Base-by-base conservation (phyloP, 345 rosid species). In the Populus ilicifolia region DNA sequence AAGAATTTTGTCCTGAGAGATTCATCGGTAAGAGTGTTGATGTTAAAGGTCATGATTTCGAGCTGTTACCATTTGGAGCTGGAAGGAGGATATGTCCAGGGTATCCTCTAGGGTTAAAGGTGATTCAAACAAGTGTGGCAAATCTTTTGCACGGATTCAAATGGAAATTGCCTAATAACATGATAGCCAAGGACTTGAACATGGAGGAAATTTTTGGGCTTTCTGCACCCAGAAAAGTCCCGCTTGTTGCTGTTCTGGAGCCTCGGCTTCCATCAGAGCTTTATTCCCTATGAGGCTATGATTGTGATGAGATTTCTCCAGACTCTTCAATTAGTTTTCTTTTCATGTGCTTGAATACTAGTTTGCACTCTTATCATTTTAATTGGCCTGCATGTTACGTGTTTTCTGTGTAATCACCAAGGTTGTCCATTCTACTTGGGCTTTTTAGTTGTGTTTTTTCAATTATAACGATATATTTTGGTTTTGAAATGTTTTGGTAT, bases 1-100 rank as follows among this genome's bases (percentile, higher is more conserved):
- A 84, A 0, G 91, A 87, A 8, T 91, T 91, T 80, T 27, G 13
- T 2, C 92, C 92, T 0, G 91, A 84, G 25, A 91, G 94, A 54
- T 91, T 91, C 66, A 67, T 90, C 0, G 87, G 79, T 6, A 87
- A 70, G 48, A 11, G 35, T 3, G 75, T 88, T 8, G 92, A 91
- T 23, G 87, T 89, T 11, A 86, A 87, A 69, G 94, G 94, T 0
- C 90, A 83, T 43, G 89, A 89, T 27, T 89, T 82, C 8, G 86
- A 89, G 82, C 43, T 91, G 70, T 23, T 89, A 74, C 92, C 94
- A 1, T 91, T 91, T 59, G 94, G 94, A 1, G 82, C 94, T 0
- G 92, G 94, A 13, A 84, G 91, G 77, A 83, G 93, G 82, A 91
- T 88, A 88, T 91, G 95, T 21, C 93, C 93, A 1, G 93, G 95